Evolutionary conservation across 2,329 filamentous ascomycete genomes (phyloP), one percentile per base, ranked within the genome.

Genomic region (Fusarium devonianum): DNA sequence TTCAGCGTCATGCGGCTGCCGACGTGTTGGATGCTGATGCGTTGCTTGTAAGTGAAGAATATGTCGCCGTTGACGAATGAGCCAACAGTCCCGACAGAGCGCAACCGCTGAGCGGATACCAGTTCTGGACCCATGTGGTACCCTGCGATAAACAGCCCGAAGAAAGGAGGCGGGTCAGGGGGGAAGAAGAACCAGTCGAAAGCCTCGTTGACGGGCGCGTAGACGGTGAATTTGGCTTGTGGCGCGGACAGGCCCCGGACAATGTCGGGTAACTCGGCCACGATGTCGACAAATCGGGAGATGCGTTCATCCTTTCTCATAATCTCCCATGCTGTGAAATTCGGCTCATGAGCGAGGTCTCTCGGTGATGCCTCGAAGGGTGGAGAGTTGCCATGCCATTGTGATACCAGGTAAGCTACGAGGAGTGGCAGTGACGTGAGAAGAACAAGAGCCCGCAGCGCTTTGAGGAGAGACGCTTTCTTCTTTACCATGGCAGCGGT

Each of bases 41-140:
- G 42, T 11, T 46, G 34, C 26, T 46, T 46, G n/a, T 46, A 46
- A 12, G 34, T 39, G 12, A 46, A 46, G 13, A 39, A 46, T 18
- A 46, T 46, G 14, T 46, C 34, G 2, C 42, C 42, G 16, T 46
- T 39, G 14, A 46, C 42, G 30, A 46, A 46, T 9, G 42, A 46
- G 12, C 33, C 17, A 4, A 46, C 42, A 0, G 42, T 46, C 25
- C 42, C 16, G 19, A 38, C 12, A 18, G 19, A 25, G 2, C 12
- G 10, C 11, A 46, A 34, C 2, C 26, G 34, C 7, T 32, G 14
- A 21, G 26, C 34, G 10, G 42, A 13, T 4, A 46, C 12, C 13
- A 23, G 19, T 1, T 32, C 42, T 3, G 34, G 34, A 6, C 42
- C 42, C 34, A 46, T 46, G 9, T 46, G 42, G 1, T 26, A 39